Evolutionary conservation across 768 basidiomycete species (phyloP).

Genomic region (Agaricus sinodeliciosus): DNA sequence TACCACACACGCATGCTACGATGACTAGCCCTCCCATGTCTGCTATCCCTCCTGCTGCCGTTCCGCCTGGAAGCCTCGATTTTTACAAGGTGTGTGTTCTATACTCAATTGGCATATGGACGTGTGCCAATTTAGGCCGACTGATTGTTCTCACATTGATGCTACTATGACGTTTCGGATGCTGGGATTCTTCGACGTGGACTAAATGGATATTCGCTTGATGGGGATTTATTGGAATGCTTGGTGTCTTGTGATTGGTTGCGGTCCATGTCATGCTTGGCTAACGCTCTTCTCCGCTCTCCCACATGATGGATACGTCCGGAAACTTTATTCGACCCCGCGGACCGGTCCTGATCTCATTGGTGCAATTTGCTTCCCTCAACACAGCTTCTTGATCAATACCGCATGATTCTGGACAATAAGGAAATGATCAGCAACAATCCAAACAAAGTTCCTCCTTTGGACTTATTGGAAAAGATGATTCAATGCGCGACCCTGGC

Average conservation of each 20-base stretch:
- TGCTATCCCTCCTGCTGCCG: constrained; percentile 8
- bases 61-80: constrained; percentile 17
- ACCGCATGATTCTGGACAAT: constrained; percentile 25
- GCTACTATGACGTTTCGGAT: constrained; percentile 7
- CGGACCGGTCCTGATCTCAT: not conserved
- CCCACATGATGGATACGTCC: no score
- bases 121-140: constrained; percentile 4
- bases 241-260: constrained; percentile 1
- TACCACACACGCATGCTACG: constrained; percentile 10
- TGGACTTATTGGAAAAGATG: constrained; percentile 34
- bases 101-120: not conserved
- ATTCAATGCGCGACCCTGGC: constrained; percentile 36
- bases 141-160: constrained; percentile 2
- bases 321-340: not conserved
- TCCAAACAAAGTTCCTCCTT: constrained; percentile 13
- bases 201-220: constrained; percentile 6
- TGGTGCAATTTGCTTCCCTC: not conserved
- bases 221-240: not conserved
- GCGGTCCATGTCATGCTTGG: not conserved
- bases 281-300: not conserved
- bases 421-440: constrained; percentile 13
- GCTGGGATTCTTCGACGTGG: not conserved
- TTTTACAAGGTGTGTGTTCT: constrained; percentile 22
- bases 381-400: constrained; percentile 19
- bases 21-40: constrained; percentile 8